Base-by-base conservation (phyloP, 2,329 filamentous ascomycete genomes). In the Hirsutella thompsonii region DNA sequence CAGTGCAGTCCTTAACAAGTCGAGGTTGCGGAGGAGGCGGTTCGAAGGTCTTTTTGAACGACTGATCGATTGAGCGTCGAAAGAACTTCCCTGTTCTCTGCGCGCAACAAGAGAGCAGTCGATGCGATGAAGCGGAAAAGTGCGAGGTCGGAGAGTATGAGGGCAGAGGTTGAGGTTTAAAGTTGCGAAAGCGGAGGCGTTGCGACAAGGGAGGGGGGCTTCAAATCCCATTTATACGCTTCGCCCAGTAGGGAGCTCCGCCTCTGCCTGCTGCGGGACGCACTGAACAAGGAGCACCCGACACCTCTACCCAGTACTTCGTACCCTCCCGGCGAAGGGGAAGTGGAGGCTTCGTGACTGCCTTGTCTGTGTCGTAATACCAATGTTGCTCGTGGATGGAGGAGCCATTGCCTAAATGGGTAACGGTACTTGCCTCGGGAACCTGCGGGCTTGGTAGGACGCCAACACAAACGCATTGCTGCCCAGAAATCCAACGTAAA, bases 261-360 rank as follows among this genome's bases (percentile, higher is more conserved):
- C 23, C 23, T 26, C 23, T 26, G 23, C 23, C 23, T 26, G 23
- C 23, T 6, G 11, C 23, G 11, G 6, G 23, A 11, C 23, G 11
- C 23, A 26, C 23, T 26, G n/a, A n/a, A n/a, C 23, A 26, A 6
- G 23, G 23, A 26, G 23, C 3, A 34, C 32, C 14, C 29, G 10
- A 11, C 16, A 30, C 29, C 29, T 30, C n/a, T 30, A n/a, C 29
- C 29, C 26, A 8, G 11, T 30, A 33, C 32, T n/a, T 33, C 32
- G 32, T 18, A 33, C 32, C 14, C 18, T 33, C 14, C 32, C 11
- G 9, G 32, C 9, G 9, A 16, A 19, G 18, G 9, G 34, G 16
- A 28, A 35, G 44, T 42, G 42, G 44, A 44, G 42, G 44, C 44
- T 41, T 43, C 36, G 36, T 13, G 39, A 40, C 38, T 28, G 32